Percentiles rank a stretch among this genome's conserved stretches.
Evolutionary conservation across 2,329 filamentous ascomycete species (phyloP).

Genomic region (Trichothecium roseum): DNA sequence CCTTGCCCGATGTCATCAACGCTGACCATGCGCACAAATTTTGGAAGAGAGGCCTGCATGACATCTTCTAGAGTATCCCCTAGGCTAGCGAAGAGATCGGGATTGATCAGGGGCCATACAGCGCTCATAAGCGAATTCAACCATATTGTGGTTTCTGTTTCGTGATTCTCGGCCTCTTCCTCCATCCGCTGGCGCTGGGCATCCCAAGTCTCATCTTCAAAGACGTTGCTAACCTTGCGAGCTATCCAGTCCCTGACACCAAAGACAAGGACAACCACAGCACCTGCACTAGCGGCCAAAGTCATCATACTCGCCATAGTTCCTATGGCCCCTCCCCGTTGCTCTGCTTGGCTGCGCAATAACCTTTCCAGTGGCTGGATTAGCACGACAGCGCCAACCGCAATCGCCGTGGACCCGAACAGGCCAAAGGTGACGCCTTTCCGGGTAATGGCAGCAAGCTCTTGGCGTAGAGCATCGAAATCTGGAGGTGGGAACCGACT

Average conservation of each 20-base stretch:
- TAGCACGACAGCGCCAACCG: constrained; percentile 15
- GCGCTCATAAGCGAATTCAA: constrained; percentile 58
- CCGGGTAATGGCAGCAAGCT: constrained; percentile 19
- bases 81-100: constrained; percentile 59
- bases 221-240: constrained; percentile 50
- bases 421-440: constrained; percentile 24
- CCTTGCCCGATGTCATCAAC: constrained; percentile 69
- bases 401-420: constrained; percentile 21
- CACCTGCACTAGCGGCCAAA: constrained; percentile 11
- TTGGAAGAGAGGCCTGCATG: constrained; percentile 67
- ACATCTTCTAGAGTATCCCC: constrained; percentile 67
- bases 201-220: constrained; percentile 62
- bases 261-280: constrained; percentile 24
- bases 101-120: constrained; percentile 67
- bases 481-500: constrained; percentile 37
- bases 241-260: constrained; percentile 48
- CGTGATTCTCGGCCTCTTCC: constrained; percentile 25
- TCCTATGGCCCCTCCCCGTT: neutral
- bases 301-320: neutral
- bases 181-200: constrained; percentile 45
- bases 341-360: constrained; percentile 10
- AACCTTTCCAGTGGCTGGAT: constrained; percentile 4
- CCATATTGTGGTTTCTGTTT: constrained; percentile 60
- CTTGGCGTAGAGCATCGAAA: constrained; percentile 28
- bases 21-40: constrained; percentile 61